Base-by-base conservation (phyloP, 2,329 filamentous ascomycete species). In the Periconia macrospinosa region DNA sequence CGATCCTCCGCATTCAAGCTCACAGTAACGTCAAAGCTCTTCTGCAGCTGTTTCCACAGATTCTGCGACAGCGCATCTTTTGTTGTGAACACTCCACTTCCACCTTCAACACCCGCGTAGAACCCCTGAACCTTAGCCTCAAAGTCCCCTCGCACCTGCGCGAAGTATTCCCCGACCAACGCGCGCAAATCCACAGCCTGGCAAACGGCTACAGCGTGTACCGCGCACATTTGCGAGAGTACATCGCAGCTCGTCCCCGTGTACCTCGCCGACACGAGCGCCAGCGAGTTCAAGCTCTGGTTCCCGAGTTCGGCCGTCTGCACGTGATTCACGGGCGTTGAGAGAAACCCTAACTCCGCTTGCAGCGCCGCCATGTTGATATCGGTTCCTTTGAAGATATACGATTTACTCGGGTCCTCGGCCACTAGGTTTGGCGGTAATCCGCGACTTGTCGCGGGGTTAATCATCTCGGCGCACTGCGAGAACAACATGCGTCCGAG, bases 231-330 rank as follows among this genome's bases (percentile, higher is more conserved):
- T 48, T 84, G 75, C 0, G 77, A 75, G 1, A 87, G 63, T 0
- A 86, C 55, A 30, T 87, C 83, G 0, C 80, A 75, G 0, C 84
- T 82, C 51, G 81, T 76, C 48, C 80, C 68, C 0, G 83, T 84
- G 45, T 82, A 81, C 2, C 85, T 78, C 1, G 82, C 81, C 0
- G 80, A 79, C 6, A 87, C 73, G 0, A 88, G 72, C 0, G 86
- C 87, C 14, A 89, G 76, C 0, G 83, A 87, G 64, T 89, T 89
- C 55, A 89, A 74, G 0, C 79, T 76, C 66, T 89, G 86, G 61
- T 89, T 89, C 42, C 81, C 75, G 82, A 87, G 86, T 66, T 89
- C 87, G 0, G 86, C 85, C 0, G 80, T 79, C 66, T 86, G 83
- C 1, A 88, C 83, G 59, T 88, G 85, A 37, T 80, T 82, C 13